These are phyloP conservation scores for Aspergillus puulaauensis DNA, from an alignment of 2,329 filamentous ascomycete species.

Conservation along the genomic window DNA sequence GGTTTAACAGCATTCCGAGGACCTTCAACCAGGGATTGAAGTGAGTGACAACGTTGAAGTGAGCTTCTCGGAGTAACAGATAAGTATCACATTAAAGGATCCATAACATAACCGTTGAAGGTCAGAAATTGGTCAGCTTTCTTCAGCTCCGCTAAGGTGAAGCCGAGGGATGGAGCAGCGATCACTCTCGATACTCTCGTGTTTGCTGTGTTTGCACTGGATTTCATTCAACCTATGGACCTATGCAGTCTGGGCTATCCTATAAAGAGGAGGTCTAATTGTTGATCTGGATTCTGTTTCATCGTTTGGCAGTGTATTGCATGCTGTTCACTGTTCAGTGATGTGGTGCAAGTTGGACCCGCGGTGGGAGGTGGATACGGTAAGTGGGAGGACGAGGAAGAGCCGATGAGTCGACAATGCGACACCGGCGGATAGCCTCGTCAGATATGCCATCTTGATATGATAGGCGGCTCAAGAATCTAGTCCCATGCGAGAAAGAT, in stretches of 20 bases:
- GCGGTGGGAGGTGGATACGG: background rate
- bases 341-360: background rate
- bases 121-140: background rate
- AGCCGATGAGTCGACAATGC: background rate
- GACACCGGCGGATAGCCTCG: background rate
- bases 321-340: too few relatives aligned
- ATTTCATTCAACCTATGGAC: background rate
- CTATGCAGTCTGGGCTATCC: background rate
- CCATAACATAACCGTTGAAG: background rate
- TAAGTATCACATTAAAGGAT: background rate
- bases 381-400: background rate
- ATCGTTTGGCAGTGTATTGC: background rate
- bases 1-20: background rate
- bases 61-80: background rate
- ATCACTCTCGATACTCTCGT: background rate
- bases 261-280: background rate
- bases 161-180: background rate
- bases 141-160: background rate
- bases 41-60: too few relatives aligned
- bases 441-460: background rate
- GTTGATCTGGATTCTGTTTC: background rate
- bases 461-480: too few relatives aligned
- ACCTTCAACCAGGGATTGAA: too few relatives aligned
- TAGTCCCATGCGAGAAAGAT: background rate
- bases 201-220: constrained; percentile 18